Evolutionary conservation across 352 stramenopile genomes (phyloP), one percentile per base, ranked within the genome.

Genomic region (Pythium rhizo-oryzae): DNA sequence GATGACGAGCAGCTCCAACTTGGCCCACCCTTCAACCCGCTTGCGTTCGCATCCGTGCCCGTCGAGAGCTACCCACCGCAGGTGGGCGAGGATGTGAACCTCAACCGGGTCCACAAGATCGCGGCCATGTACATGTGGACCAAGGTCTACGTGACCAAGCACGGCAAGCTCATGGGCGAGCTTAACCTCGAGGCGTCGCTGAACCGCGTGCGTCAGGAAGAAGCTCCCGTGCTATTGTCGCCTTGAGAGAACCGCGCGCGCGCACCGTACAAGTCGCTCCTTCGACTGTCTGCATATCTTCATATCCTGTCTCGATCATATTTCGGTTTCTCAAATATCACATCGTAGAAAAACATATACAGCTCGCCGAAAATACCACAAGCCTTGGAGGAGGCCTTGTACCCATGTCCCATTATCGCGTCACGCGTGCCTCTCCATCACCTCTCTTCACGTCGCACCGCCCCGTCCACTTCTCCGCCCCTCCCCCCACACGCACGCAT

Each of bases 121-220:
- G 83, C 87, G 8, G 80, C 83, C n/a, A 91, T 93, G 65, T 89
- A 82, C 43, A 90, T 92, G 67, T 93, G 85, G 87, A 92, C 85
- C 15, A 84, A 94, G 52, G 83, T 94, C 16, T 93, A 92, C 62
- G 87, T 93, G 25, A 79, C 87, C 35, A 90, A 90, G 62, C 67
- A 82, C 57, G 84, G 87, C 69, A 82, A 86, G 49, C 63, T 93
- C 4, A 64, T 91, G 2, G 84, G 83, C 9, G 80, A 89, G 18
- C 72, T 94, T 60, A 88, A 93, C 51, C 71, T 93, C 30, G 82
- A 90, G 43, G 76, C 75, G 11, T 90, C 80, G 18, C 74, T 91
- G 19, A 87, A 65, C 57, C 77, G 87, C 62, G 57, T 90, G 37
- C 66, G 74, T 24, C 52, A 65, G 18, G 84, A 92, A 67, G 84